Evolutionary conservation across 1,284 basidiomycete genomes (phyloP), one percentile per base, ranked within the genome.

Genomic region (Fomitopsis pinicola): DNA sequence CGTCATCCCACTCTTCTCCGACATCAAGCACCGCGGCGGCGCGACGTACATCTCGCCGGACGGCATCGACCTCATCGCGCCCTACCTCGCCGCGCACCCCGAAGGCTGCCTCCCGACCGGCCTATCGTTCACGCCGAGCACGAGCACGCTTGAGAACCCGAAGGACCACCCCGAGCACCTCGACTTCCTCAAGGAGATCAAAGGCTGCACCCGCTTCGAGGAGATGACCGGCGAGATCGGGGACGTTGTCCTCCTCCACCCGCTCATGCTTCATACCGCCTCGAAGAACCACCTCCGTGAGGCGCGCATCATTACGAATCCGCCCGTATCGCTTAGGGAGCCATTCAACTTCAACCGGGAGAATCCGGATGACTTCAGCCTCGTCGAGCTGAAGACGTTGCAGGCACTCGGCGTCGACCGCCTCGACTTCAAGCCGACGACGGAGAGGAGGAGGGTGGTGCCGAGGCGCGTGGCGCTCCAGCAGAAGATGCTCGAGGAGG

Each of bases 221-320:
- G 84, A 86, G 72, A 74, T 85, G 70, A 84, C 82, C 0, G 84
- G 83, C 52, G 76, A 82, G 58, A 70, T 81, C 53, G 85, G 85
- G 26, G 85, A 87, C 67, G 85, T 86, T 30, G 79, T 86, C 19
- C 76, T 87, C 35, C 73, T 87, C 73, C 85, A 87, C 71, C 85
- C 85, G 48, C 72, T 87, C 62, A 87, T 86, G 84, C 72, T 85
- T 60, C 85, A 87, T 67, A 81, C 83, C 10, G 85, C 85, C n/a
- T 82, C 82, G 45, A 83, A 80, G 72, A 88, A 88, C 69, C 75
- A 80, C 63, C 71, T 80, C 40, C 80, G 84, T 22, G 68, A 78
- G 17, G 81, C 80, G 44, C 76, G 85, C 58, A 75, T 87, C 60
- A 87, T 87, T 68, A 85, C 83, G 45, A 87, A 87, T 66, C 85